Base-by-base conservation (phyloP, 495 filamentous ascomycete genomes). In the Podospora pseudoanserina region DNA sequence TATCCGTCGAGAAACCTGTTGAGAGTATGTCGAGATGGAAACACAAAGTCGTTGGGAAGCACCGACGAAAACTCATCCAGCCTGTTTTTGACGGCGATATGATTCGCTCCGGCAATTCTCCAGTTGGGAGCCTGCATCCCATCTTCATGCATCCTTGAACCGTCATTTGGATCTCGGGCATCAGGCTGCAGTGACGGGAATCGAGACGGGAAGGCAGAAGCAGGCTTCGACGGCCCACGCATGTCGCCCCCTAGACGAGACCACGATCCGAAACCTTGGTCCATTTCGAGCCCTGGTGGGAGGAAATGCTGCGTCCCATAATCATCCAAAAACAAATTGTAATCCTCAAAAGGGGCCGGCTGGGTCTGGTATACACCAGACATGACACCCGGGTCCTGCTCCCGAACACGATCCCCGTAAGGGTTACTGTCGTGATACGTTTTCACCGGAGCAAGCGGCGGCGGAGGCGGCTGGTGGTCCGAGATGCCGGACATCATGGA, bases 141-240 rank as follows among this genome's bases (percentile, higher is more conserved):
- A 34, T 84, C 80, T 32, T 82, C 82, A 44, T 84, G 82, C 60
- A 78, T 59, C 65, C 78, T 76, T 18, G 75, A 66, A 0, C 76
- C 71, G 39, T 88, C 86, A 32, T 84, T 79, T 4, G 85, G 80
- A 71, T 89, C 86, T 65, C 87, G 83, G 26, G 81, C 81, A 65
- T 91, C 88, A 20, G 89, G 89, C 71, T 87, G 86, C 54, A 91
- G 75, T 5, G 89, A 92, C 1, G 88, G 88, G 57, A 91, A 83
- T 55, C 90, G 82, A 2, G 89, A 92, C 0, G 89, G 88, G 67
- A 91, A 89, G 60, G 88, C 86, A 11, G 87, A 90, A 20, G 87
- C 83, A 1, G 88, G 79, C 64, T 84, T 84, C 11, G 81, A 82
- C 5, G 78, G 70, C 4, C 78, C 79, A 18, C 79, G 75, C 57